Base-by-base conservation (phyloP, 2,329 filamentous ascomycete genomes). In the Fusarium kyushuense region DNA sequence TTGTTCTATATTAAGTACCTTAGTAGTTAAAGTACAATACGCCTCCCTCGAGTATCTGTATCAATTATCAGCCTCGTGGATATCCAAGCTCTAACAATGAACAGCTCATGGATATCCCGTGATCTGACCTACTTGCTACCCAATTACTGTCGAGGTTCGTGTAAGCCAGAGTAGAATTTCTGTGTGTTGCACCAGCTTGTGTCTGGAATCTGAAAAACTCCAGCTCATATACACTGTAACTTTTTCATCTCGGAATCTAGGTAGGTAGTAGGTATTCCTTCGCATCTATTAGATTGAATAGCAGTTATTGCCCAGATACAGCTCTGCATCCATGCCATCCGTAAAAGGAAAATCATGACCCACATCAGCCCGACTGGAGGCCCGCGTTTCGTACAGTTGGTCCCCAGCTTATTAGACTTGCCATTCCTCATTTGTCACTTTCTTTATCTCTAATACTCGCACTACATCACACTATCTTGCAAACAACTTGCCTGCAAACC, bases 391-490 rank as follows among this genome's bases (percentile, higher is more conserved):
- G 53, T 47, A 33, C 25, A 29, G 32, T 23, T 38, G 21, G 62
- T 29, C 35, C 49, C 52, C 45, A 30, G 30, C 40, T 40, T 33
- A 49, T 32, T 33, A 49, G 53, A 56, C 35, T 42, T 52, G 27
- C 29, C 55, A 43, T 45, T 36, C 47, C 49, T 58, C 48, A 66
- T 62, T 56, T 36, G 43, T 62, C 41, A 41, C 27, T 49, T 29
- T 54, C 42, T 46, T 38, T 67, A 51, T 61, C 49, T 53, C 23
- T 29, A 32, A 55, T 53, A 61, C 65, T 57, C 53, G 32, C 42
- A 47, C 52, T 69, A 46, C 54, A 70, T 69, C 66, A 51, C 9
- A 27, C 27, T 70, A 54, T 25, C 30, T 42, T n/a, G 13, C 29
- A 8, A 41, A 23, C 25, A 19, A 49, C 32, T 19, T n/a, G 27